phyloP scores from a whole-genome alignment of 2,329 filamentous ascomycete genomes.

The Ophiostoma angusticollis region DNA sequence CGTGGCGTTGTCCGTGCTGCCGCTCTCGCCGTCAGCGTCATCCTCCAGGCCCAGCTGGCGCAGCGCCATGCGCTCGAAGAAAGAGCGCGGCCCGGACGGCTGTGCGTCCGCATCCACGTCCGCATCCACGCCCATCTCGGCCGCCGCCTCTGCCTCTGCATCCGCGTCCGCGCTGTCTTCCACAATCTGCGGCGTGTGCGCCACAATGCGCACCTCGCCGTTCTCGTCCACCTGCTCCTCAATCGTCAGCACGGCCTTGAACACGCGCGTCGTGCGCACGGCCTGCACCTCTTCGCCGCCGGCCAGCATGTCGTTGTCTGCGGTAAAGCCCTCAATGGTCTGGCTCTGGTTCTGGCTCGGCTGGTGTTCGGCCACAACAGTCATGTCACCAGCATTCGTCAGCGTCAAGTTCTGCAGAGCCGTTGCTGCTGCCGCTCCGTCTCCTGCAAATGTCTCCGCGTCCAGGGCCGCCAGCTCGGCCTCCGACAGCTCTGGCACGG shows the following conservation, averaged over 20 bases:
- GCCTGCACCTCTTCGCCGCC: constrained; percentile 12
- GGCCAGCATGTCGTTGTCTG: too few relatives aligned
- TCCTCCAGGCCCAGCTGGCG: constrained; percentile 50
- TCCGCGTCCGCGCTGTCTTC: constrained; percentile 23
- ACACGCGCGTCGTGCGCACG: constrained; percentile 41
- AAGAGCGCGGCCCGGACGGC: constrained; percentile 33
- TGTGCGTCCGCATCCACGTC: neutral
- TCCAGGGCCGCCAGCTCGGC: constrained; percentile 14
- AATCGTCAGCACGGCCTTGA: constrained; percentile 53
- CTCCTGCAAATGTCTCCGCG: constrained; percentile 40
- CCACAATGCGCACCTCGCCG: constrained; percentile 47
- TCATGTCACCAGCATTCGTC: too few relatives aligned
- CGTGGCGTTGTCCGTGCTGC: too few relatives aligned
- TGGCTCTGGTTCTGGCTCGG: too few relatives aligned
- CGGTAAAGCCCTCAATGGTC: too few relatives aligned
- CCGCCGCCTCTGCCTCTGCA: neutral
- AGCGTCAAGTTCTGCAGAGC: constrained; percentile 10
- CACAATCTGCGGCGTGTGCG: constrained; percentile 46
- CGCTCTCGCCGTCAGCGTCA: constrained; percentile 23
- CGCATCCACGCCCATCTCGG: neutral
- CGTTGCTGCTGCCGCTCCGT: constrained; percentile 17
- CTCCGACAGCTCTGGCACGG: constrained; percentile 40
- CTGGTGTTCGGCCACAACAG: too few relatives aligned
- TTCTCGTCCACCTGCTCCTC: constrained; percentile 50
- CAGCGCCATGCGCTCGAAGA: constrained; percentile 57